phyloP scores from a whole-genome alignment of 306 rosid species.

The Malus sylvestris region DNA sequence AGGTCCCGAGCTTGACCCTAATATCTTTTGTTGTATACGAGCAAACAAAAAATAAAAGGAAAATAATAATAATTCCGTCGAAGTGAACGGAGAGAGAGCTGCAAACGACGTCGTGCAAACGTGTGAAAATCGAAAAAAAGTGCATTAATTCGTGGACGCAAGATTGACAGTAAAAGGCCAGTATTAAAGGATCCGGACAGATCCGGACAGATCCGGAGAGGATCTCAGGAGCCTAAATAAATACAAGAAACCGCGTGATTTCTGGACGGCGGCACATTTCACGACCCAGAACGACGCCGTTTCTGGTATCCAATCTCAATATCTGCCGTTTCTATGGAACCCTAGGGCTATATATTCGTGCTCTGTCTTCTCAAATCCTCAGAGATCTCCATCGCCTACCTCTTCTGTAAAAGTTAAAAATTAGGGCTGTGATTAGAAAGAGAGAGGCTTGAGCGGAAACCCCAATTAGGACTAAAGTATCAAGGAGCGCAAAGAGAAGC shows the following conservation, averaged over 20 bases:
- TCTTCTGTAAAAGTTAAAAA: not conserved
- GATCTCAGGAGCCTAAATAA: no score
- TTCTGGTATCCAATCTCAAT: not conserved
- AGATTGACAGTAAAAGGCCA: no score
- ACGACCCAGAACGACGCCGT: not conserved
- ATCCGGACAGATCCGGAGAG: no score
- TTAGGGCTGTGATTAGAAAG: constrained; percentile 62
- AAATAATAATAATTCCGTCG: no score
- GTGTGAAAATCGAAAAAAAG: not conserved
- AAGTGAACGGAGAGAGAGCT: not conserved
- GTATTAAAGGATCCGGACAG: no score
- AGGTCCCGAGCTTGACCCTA: rapidly evolving
- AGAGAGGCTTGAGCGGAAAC: constrained; percentile 73
- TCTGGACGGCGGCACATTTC: not conserved
- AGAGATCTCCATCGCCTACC: not conserved
- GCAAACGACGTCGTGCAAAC: not conserved
- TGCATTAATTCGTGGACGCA: no score
- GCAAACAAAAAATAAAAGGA: no score
- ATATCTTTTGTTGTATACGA: no score
- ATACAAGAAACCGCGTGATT: not conserved
- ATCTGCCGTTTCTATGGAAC: not conserved
- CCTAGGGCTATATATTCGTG: not conserved
- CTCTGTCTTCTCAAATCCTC: rapidly evolving
- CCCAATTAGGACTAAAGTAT: constrained; percentile 5
- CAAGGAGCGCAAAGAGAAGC: not conserved